A percentile compares a stretch with the other conserved stretches of the same genome.
Evolutionary conservation across 179 eudicot species (phyloP).

Genomic region (Spinacia oleracea): DNA sequence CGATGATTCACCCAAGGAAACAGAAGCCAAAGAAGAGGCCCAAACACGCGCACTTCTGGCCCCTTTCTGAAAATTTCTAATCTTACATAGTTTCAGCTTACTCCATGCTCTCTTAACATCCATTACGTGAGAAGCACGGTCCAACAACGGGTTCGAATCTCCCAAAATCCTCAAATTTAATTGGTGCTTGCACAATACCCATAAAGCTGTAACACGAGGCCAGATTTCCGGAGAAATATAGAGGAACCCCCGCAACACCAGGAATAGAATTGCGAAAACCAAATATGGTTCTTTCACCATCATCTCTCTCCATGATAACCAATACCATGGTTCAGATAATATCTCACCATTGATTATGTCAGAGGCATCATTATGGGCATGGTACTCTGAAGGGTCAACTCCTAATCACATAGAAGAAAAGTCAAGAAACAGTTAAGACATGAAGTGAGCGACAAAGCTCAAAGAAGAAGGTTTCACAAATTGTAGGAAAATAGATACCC

Average conservation of each 20-base stretch:
- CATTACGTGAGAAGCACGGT: slow-evolving; percentile 32
- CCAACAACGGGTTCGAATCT: slow-evolving; percentile 45
- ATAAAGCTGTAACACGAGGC: slow-evolving; percentile 28
- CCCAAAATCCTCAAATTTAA: slow-evolving; percentile 38
- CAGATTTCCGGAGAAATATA: slow-evolving; percentile 37
- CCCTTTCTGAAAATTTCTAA: slow-evolving; percentile 40
- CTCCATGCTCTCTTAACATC: slow-evolving; percentile 42
- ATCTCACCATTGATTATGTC: slow-evolving; percentile 9
- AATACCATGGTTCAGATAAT: slow-evolving; percentile 30
- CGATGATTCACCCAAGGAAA: slow-evolving; percentile 50
- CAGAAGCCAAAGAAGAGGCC: slow-evolving; percentile 57
- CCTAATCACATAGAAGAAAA: slow-evolving; percentile 29
- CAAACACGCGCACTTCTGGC: slow-evolving; percentile 49
- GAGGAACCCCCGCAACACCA: slow-evolving; percentile 36
- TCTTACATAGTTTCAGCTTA: slow-evolving; percentile 42
- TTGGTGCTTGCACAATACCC: slow-evolving; percentile 34
- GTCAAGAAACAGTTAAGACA: neutral
- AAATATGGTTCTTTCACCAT: slow-evolving; percentile 42
- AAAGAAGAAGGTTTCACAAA: neutral
- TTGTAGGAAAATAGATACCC: neutral
- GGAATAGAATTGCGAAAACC: slow-evolving; percentile 34
- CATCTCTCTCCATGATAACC: slow-evolving; percentile 33
- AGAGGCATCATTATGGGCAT: slow-evolving; percentile 15
- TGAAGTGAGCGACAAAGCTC: neutral
- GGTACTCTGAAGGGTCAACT: slow-evolving; percentile 33